Evolutionary conservation across 176 grass and related monocot genomes (phyloP), one percentile per base, ranked within the genome.

Genomic region (Oryza meridionalis): DNA sequence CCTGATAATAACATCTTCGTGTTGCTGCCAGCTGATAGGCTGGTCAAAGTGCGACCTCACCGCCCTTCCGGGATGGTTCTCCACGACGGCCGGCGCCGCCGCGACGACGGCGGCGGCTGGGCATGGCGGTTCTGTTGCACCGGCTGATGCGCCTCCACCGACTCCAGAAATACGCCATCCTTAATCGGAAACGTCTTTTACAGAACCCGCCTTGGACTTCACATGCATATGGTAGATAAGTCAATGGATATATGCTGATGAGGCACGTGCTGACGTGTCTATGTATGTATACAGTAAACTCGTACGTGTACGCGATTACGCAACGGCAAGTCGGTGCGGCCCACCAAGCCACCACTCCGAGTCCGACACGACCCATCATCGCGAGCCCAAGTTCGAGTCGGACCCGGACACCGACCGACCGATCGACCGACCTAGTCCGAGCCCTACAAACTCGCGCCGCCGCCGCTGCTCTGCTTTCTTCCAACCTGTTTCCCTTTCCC

Each of bases 111-210:
- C 51, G 50, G 50, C 15, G 50, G 15, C 49, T 17, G 51, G 46
- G 71, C 55, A n/a, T 61, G 85, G 51, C 46, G 59, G 22, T 89
- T 92, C 73, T 97, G 92, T 55, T 97, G 94, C 73, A 91, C 88
- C 46, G 81, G 64, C 26, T 94, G 71, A 94, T 59, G 53, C 53
- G 22, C 22, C 11, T 65, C 5, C 2, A 21, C 40, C 22, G 78
- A 0, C 70, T 29, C 4, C 0, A 4, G 11, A 1, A 73, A 17
- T 25, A 17, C 26, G 44, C 5, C 44, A 17, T 50, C 71, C 7
- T 50, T 3, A 0, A 29, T 29, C 5, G 71, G 10, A 49, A 14
- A 7, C 38, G 21, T 5, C 8, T 43, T 70, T 24, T 1, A 1
- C 1, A 2, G 19, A 43, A 43, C 5, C 70, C 40, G 69, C 21